Base-by-base conservation (phyloP, 805 yeast species). In the Vanderwaltozyma polyspora region DNA sequence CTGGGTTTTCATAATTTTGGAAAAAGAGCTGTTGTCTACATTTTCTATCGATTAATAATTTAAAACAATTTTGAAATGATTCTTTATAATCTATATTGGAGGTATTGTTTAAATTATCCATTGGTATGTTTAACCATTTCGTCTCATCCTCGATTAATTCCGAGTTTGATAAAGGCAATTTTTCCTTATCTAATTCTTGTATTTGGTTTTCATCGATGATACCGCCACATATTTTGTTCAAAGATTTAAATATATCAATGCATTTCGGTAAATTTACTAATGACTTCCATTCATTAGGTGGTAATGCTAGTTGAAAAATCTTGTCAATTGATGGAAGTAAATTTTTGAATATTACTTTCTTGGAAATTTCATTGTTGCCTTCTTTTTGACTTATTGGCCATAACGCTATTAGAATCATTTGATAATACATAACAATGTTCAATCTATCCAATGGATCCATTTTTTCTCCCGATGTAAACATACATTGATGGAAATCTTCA, bases 401-500 rank as follows among this genome's bases (percentile, higher is more conserved):
- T 14, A 40, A 24, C 10, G 29, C 28, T 12, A 18, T 26, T n/a
- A 40, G 15, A 3, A 42, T 29, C 25, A 29, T 28, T 1, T 16
- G 11, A 24, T 41, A 41, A 29, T 33, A 33, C 3, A 33, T 28
- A 33, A 57, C 32, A 8, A 48, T 46, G 29, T 49, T 42, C 29
- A 59, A 32, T 33, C 61, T 39, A 29, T 55, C 63, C 28, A 51
- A 37, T 11, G 51, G 37, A 33, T 50, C 53, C 48, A 48, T 45
- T 42, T 62, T 43, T 54, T 34, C 28, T 19, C 47, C 37, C 1
- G 52, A 48, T 24, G 51, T 59, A 10, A 55, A 34, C n/a, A 55
- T 30, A 38, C 60, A 53, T 34, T 53, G 59, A 29, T 55, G 57
- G 39, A 55, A 53, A 35, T 57, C 62, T 28, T 55, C 60, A 32